These are phyloP conservation scores for Cytospora leucostoma DNA, from an alignment of 2,329 filamentous ascomycete species.

Conservation along the genomic window DNA sequence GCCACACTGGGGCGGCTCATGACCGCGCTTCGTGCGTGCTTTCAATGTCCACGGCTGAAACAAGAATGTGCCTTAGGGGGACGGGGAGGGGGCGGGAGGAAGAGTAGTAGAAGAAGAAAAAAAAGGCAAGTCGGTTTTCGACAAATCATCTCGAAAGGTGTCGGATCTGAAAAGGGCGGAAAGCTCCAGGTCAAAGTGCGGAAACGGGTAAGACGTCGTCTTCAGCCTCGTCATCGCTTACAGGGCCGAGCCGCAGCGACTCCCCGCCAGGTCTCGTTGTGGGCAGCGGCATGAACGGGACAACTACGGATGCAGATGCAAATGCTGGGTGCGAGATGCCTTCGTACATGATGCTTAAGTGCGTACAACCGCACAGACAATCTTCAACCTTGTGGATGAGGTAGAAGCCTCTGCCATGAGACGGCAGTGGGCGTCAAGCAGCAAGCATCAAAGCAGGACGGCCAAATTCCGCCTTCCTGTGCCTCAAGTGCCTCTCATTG, in stretches of 20 bases:
- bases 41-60: too few relatives aligned
- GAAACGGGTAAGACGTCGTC: conserved; percentile 12
- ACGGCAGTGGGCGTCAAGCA: background rate
- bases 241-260: conserved; percentile 11
- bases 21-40: too few relatives aligned
- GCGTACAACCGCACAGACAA: background rate
- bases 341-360: background rate
- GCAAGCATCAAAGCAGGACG: background rate
- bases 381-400: conserved; percentile 6
- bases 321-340: conserved; percentile 2
- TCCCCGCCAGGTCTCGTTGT: background rate
- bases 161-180: background rate
- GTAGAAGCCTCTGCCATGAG: background rate
- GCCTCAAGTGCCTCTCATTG: background rate
- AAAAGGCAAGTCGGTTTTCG: background rate
- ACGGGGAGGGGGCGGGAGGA: too few relatives aligned
- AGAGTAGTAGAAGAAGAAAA: background rate
- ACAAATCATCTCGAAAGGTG: background rate
- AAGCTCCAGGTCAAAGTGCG: background rate
- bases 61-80: too few relatives aligned
- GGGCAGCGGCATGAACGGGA: conserved; percentile 18
- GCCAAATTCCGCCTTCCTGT: conserved; percentile 9
- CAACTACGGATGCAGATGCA: conserved; percentile 1
- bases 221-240: background rate
- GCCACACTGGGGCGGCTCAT: too few relatives aligned